phyloP scores from a whole-genome alignment of 2,329 filamentous ascomycete species.

The Capronia epimyces region DNA sequence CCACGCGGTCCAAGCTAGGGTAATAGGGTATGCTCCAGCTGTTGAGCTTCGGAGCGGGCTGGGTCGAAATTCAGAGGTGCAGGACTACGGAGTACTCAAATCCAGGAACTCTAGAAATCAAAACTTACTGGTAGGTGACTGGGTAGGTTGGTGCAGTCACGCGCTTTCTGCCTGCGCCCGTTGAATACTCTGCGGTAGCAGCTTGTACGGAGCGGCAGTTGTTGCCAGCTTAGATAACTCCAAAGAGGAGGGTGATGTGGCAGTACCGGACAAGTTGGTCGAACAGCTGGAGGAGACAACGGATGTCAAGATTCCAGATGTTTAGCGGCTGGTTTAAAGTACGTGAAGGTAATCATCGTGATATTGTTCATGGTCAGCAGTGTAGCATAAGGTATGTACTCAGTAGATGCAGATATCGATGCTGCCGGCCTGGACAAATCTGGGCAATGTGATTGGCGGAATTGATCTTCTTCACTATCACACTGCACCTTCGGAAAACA shows the following conservation, averaged over 20 bases:
- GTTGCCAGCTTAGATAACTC: constrained; percentile 30
- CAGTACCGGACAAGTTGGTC: constrained; percentile 44
- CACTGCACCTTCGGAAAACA: too few species aligned
- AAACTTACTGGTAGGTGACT: too few species aligned
- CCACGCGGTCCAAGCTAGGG: background rate
- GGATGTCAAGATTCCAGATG: constrained; percentile 17
- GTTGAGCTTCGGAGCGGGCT: too few species aligned
- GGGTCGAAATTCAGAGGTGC: too few species aligned
- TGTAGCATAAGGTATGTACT: background rate
- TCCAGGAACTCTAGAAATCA: too few species aligned
- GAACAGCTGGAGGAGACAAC: constrained; percentile 33
- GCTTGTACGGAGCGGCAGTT: too few species aligned
- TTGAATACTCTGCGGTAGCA: too few species aligned
- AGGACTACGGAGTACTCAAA: too few species aligned
- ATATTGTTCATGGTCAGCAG: too few species aligned
- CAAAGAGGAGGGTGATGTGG: constrained; percentile 36
- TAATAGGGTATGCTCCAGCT: background rate
- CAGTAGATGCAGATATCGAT: background rate
- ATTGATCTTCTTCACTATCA: too few species aligned
- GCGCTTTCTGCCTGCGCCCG: too few species aligned
- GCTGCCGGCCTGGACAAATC: background rate
- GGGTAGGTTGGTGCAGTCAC: too few species aligned
- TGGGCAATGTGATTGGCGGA: constrained; percentile 1
- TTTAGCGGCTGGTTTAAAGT: background rate
- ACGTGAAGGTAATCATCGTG: background rate